These are phyloP conservation scores for Phylloporus sp. DNA, from an alignment of 768 basidiomycete species.

Conservation along the genomic window DNA sequence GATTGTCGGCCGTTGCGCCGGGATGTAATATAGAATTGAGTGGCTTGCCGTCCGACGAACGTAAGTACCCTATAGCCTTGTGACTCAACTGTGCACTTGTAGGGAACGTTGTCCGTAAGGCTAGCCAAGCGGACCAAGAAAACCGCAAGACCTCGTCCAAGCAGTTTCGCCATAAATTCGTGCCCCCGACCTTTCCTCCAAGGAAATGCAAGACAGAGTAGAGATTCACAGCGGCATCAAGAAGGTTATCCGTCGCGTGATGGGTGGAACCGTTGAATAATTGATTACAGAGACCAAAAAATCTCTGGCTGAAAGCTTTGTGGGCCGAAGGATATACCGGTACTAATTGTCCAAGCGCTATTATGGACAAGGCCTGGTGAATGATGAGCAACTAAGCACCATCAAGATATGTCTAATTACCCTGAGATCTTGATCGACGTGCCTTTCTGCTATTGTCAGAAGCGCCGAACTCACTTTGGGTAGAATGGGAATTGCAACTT, in stretches of 20 bases:
- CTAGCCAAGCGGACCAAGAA: constrained; percentile 58
- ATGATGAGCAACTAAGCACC: constrained; percentile 3
- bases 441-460: constrained; percentile 51
- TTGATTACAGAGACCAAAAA: constrained; percentile 53
- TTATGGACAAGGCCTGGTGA: constrained; percentile 42
- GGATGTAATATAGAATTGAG: constrained; percentile 7
- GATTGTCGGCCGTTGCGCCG: constrained; percentile 37
- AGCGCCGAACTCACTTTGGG: constrained; percentile 65
- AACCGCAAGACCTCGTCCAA: constrained; percentile 65
- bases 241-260: constrained; percentile 34
- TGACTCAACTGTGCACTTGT: constrained; percentile 31
- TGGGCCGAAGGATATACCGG: constrained; percentile 66
- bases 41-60: constrained; percentile 9
- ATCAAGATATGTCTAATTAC: constrained; percentile 32
- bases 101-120: constrained; percentile 58
- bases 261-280: constrained; percentile 51
- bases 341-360: constrained; percentile 53
- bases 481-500: constrained; percentile 66
- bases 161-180: constrained; percentile 70
- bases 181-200: constrained; percentile 76
- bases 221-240: constrained; percentile 52
- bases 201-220: constrained; percentile 64
- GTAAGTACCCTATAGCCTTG: constrained; percentile 2
- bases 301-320: constrained; percentile 47
- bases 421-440: constrained; percentile 48